Base-by-base conservation (phyloP, 169 alveolate genomes). In the Plasmodium ovale region DNA sequence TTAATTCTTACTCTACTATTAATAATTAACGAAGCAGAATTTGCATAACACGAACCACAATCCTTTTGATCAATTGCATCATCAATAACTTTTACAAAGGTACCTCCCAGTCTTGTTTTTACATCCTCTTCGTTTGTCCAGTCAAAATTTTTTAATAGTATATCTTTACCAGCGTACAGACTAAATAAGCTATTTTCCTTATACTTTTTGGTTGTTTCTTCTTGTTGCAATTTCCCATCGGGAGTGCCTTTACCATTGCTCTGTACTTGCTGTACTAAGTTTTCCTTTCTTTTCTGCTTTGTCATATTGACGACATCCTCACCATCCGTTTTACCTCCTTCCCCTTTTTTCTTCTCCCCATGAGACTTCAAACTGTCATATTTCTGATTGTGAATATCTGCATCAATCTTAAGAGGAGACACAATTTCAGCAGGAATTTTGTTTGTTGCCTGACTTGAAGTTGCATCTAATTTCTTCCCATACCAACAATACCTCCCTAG, bases 41-140 rank as follows among this genome's bases (percentile, higher is more conserved):
- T 82, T 5, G 90, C 90, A 35, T 82, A 82, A 14, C 90, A 82
- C 2, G 90, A 82, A 16, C 90, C 90, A 53, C 90, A 82, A 44
- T 44, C 59, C 47, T 49, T 82, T 58, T 82, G 90, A 58, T 82
- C 82, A 4, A 82, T 82, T 14, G 84, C 84, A 12, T 82, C 82
- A 53, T 82, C 90, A 16, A 82, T 23, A 29, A 82, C 58, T 82
- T 67, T 82, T 35, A 82, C 49, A 27, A 10, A 65, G 10, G 5
- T 33, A 16, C 90, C 82, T 29, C 54, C 33, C 21, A 82, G 59
- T 82, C 90, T 65, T 29, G 31, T 51, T 42, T 59, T 64, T 70
- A 82, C 70, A 53, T 82, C 90, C 29, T 35, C 59, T 82, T 82
- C 82, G n/a, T 82, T 54, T 4, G 77, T 31, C 90, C 90, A 82